A percentile compares a stretch with the other conserved stretches of the same genome.
These are phyloP conservation scores for Botrytis byssoidea DNA, from an alignment of 2,329 filamentous ascomycete genomes.

Conservation along the genomic window DNA sequence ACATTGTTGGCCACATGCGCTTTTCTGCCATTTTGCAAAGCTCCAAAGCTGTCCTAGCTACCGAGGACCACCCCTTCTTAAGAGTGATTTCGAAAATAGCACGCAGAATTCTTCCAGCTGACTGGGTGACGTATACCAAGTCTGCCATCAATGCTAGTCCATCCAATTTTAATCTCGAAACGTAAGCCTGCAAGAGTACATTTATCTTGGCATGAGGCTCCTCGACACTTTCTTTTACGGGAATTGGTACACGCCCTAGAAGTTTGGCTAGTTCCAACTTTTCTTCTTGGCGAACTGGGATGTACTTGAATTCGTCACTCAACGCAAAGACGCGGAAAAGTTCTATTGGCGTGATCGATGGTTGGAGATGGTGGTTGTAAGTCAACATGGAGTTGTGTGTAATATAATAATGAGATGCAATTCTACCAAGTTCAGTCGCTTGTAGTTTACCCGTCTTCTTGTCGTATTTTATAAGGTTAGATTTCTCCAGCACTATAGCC, in stretches of 20 bases:
- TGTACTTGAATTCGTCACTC: conserved; percentile 98
- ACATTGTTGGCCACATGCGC: conserved; percentile 99
- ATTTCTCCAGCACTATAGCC: conserved; percentile 80
- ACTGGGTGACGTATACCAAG: conserved; percentile 98
- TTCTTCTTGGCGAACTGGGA: conserved; percentile 95
- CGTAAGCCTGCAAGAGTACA: conserved; percentile 92
- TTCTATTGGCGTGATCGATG: conserved; percentile 89
- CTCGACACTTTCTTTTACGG: conserved; percentile 96
- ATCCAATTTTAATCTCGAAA: conserved; percentile 89
- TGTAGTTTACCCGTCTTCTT: conserved; percentile 87
- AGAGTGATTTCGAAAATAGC: conserved; percentile 97
- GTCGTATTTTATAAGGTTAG: conserved; percentile 90
- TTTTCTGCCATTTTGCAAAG: conserved; percentile 99
- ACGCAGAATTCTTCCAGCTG: conserved; percentile 89
- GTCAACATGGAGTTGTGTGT: conserved; percentile 94
- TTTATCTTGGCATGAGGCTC: conserved; percentile 98
- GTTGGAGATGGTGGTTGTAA: conserved; percentile 93
- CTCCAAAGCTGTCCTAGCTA: conserved; percentile 87
- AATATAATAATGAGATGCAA: conserved; percentile 98
- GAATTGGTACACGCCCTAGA: conserved; percentile 84
- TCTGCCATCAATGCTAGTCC: conserved; percentile 96
- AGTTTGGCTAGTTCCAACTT: conserved; percentile 94
- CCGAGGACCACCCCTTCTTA: conserved; percentile 92
- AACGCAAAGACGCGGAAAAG: conserved; percentile 95
- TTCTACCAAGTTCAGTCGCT: conserved; percentile 88